Evolutionary conservation across 176 grass and related monocot genomes (phyloP), one percentile per base, ranked within the genome.

Genomic region (Carex littledalei): DNA sequence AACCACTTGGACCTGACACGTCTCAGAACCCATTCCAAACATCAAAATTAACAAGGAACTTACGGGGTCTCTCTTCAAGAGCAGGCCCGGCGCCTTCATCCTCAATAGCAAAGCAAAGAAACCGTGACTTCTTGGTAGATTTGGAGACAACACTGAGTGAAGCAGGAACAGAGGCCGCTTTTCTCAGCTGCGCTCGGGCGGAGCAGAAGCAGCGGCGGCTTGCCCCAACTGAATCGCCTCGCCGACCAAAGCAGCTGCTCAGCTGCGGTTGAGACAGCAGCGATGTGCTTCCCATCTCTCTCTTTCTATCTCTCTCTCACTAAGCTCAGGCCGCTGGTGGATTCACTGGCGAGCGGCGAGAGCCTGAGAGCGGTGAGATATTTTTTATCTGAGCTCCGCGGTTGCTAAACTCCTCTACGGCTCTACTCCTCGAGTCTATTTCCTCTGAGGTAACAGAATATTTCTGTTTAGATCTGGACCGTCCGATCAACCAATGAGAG

Each of bases 31-130:
- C 9, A 50, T 24, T 14, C n/a, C 1, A 24, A 75, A 76, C 72
- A 26, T 76, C 14, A 68, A 14, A 2, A 15, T 6, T 12, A 57
- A 37, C 56, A 20, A 74, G 53, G 35, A 80, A 75, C 63, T 29
- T 90, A 94, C 93, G 63, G 16, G 88, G 85, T 58, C 88, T 85
- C 39, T 94, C 88, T 84, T 94, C 85, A 50, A 90, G 78, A 69
- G 92, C 84, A 57, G 92, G 61, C n/a, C 87, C 87, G 41, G 71
- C 10, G 58, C 72, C 79, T 84, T 86, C 82, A 81, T 88, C 81
- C 55, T 84, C 79, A 29, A 84, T 20, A 82, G 81, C 57, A 75
- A 80, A 29, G 59, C 55, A 85, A n/a, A 82, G 71, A 63, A 20
- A 76, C 47, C 12, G 68, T 32, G 31, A 74, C 11, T 26, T 90